Conservation (phyloP, 768 basidiomycete genomes). For the Leccinellum luteum region DNA sequence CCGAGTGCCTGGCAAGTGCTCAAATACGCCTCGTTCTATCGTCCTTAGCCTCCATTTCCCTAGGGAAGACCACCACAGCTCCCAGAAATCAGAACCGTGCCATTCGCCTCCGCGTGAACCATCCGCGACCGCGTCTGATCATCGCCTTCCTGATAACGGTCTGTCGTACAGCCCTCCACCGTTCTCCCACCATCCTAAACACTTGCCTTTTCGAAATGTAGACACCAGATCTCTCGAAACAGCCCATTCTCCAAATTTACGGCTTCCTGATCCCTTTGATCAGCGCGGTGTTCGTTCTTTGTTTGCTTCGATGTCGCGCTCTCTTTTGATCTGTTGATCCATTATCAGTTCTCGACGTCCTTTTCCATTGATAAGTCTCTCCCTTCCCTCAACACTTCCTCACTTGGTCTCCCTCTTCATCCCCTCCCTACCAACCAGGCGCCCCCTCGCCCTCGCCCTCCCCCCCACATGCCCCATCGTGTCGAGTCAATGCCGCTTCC, state of each 20-base stretch:
- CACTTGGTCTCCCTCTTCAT: conserved; percentile 17
- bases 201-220: conserved; percentile 28
- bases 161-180: conserved; percentile 21
- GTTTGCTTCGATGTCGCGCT: conserved; percentile 32
- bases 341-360: conserved; percentile 38
- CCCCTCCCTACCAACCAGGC: conserved; percentile 15
- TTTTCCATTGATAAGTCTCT: conserved; percentile 38
- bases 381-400: conserved; percentile 20
- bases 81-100: conserved; percentile 19
- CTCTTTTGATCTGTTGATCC: conserved; percentile 39
- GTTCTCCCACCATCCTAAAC: conserved; percentile 27
- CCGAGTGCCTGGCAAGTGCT: conserved; percentile 28
- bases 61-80: conserved; percentile 29
- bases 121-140: conserved; percentile 29
- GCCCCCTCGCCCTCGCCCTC: conserved; percentile 13
- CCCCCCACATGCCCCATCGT: conserved; percentile 48
- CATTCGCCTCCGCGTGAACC: conserved; percentile 23
- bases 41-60: conserved; percentile 17
- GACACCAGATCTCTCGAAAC: conserved; percentile 34
- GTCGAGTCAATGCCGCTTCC: conserved; percentile 39
- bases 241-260: conserved; percentile 33
- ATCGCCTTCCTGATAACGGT: conserved; percentile 34
- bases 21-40: conserved; percentile 20
- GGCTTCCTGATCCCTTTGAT: conserved; percentile 33
- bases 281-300: conserved; percentile 37